Evolutionary conservation across 2,329 filamentous ascomycete genomes (phyloP).

Genomic region (Daldinia sp.): DNA sequence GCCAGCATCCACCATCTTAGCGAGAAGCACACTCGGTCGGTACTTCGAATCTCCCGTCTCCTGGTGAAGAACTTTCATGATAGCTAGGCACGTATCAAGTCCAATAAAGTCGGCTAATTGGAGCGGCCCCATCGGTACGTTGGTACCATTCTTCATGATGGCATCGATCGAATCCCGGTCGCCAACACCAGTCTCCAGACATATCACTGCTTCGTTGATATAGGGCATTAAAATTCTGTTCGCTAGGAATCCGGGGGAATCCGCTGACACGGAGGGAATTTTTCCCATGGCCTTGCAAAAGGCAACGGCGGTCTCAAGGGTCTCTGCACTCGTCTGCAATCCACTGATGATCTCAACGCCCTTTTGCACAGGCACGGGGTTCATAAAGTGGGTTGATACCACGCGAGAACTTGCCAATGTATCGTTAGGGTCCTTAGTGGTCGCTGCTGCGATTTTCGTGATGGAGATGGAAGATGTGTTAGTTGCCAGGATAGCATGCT

Average conservation of each 20-base stretch:
- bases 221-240: slow-evolving; percentile 99
- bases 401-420: slow-evolving; percentile 87
- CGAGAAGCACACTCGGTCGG: slow-evolving; percentile 84
- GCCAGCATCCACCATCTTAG: slow-evolving; percentile 97
- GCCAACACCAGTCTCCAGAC: slow-evolving; percentile 92
- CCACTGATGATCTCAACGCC: slow-evolving; percentile 98
- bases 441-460: slow-evolving; percentile 92
- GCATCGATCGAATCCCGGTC: slow-evolving; percentile 91
- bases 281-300: slow-evolving; percentile 96
- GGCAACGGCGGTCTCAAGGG: slow-evolving; percentile 82
- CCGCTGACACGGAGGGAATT: slow-evolving; percentile 85
- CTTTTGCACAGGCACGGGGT: slow-evolving; percentile 95
- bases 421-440: slow-evolving; percentile 81
- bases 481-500: slow-evolving; percentile 91
- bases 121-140: slow-evolving; percentile 97
- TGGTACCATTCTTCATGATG: slow-evolving; percentile 99
- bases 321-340: slow-evolving; percentile 87
- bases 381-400: slow-evolving; percentile 98
- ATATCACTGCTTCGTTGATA: slow-evolving; percentile 96
- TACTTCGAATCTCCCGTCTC: slow-evolving; percentile 98
- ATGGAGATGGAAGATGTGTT: slow-evolving; percentile 99
- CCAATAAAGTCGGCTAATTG: slow-evolving; percentile 97
- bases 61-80: slow-evolving; percentile 93
- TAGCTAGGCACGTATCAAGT: slow-evolving; percentile 93
- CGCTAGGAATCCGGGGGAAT: slow-evolving; percentile 93